Conservation (phyloP, 148 eudicot species). For the Dianthus caryophyllus region DNA sequence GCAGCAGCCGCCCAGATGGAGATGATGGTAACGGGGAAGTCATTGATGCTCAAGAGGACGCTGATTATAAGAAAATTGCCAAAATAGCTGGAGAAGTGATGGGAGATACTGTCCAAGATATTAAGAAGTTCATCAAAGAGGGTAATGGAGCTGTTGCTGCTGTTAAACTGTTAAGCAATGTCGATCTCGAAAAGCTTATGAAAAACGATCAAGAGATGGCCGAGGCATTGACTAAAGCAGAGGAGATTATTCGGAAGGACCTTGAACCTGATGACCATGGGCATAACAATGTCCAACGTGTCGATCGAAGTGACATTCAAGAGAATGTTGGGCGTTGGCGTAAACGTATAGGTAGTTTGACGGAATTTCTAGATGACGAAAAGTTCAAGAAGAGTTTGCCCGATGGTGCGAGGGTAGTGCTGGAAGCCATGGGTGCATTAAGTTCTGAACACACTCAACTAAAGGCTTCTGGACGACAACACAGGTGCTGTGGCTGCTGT, state of each 20-base stretch:
- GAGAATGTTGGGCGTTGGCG: background rate
- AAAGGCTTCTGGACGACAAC: background rate
- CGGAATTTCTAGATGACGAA: background rate
- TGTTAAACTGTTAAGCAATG: background rate
- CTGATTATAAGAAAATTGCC: conserved; percentile 14
- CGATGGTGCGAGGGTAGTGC: background rate
- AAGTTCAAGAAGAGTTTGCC: background rate
- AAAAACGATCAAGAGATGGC: background rate
- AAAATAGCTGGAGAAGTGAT: conserved; percentile 5
- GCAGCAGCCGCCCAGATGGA: too few species aligned
- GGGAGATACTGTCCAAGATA: background rate
- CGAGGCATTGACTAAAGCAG: background rate
- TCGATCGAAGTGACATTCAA: background rate
- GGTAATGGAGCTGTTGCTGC: background rate
- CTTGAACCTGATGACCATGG: background rate
- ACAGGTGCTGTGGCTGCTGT: background rate
- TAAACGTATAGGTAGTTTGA: background rate
- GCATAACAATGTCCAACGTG: background rate
- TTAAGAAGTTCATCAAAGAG: background rate
- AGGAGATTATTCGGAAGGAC: background rate
- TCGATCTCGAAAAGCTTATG: too few species aligned
- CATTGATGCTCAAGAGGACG: background rate
- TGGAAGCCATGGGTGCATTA: background rate
- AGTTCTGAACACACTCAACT: background rate
- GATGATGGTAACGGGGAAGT: background rate